phyloP scores from a whole-genome alignment of 179 eudicot species.

The Silene vulgaris region DNA sequence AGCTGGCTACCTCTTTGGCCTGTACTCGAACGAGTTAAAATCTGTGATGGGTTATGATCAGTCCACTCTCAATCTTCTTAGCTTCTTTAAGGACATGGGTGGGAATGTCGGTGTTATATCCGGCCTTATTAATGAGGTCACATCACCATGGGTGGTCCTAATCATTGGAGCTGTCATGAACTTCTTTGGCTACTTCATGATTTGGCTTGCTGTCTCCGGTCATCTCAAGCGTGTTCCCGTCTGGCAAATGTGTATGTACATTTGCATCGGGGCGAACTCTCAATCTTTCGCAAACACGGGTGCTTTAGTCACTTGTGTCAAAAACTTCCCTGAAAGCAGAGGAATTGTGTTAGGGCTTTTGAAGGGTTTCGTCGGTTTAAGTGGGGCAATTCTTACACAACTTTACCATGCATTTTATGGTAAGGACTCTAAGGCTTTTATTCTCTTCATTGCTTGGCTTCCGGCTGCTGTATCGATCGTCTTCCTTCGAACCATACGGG shows the following conservation, averaged over 20 bases:
- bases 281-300: conserved; percentile 24
- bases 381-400: conserved; percentile 28
- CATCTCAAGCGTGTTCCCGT: conserved; percentile 18
- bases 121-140: conserved; percentile 12
- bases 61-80: conserved; percentile 13
- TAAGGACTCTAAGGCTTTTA: conserved; percentile 10
- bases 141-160: conserved; percentile 16
- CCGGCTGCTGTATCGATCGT: conserved; percentile 15
- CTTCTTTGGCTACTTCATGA: conserved; percentile 20
- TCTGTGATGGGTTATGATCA: conserved; percentile 18
- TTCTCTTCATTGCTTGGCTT: conserved; percentile 19
- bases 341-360: conserved; percentile 25
- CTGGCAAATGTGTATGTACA: conserved; percentile 30
- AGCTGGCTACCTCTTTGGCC: conserved; percentile 29
- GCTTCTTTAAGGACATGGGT: conserved; percentile 12
- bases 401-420: conserved; percentile 26
- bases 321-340: conserved; percentile 10
- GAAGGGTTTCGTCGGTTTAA: conserved; percentile 22
- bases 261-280: conserved; percentile 24
- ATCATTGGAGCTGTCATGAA: conserved; percentile 10
- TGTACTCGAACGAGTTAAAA: conserved; percentile 28
- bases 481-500: conserved; percentile 13
- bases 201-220: background rate
- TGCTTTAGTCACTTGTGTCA: conserved; percentile 22
- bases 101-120: background rate